Conservation (phyloP, 169 alveolate species). For the Plasmodium ovale region DNA sequence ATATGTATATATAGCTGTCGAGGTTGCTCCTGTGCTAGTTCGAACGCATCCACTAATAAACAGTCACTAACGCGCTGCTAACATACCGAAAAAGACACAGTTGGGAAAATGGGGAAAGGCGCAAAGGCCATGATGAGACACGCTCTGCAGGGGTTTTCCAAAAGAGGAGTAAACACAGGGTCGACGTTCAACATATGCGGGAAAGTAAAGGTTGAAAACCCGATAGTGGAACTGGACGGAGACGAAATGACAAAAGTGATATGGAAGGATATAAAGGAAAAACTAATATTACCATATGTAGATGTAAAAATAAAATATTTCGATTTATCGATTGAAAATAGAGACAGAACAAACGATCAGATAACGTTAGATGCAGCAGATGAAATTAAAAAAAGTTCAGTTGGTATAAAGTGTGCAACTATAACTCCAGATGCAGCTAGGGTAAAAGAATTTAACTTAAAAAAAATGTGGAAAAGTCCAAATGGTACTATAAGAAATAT, state of each 20-base stretch:
- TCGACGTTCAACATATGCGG: slow-evolving; percentile 36
- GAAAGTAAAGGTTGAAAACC: slow-evolving; percentile 77
- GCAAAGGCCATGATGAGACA: too few species aligned
- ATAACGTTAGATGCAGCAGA: slow-evolving; percentile 97
- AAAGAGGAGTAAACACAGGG: background rate
- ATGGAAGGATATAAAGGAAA: slow-evolving; percentile 93
- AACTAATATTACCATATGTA: slow-evolving; percentile 92
- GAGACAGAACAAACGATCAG: slow-evolving; percentile 95
- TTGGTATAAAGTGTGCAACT: slow-evolving; percentile 97
- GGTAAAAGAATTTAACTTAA: slow-evolving; percentile 93
- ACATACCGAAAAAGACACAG: too few species aligned
- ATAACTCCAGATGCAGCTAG: slow-evolving; percentile 98
- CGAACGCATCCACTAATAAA: too few species aligned
- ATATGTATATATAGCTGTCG: too few species aligned
- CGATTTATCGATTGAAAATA: slow-evolving; percentile 92
- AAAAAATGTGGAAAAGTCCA: slow-evolving; percentile 96
- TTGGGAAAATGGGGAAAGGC: too few species aligned
- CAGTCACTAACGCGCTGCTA: too few species aligned
- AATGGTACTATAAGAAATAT: slow-evolving; percentile 96
- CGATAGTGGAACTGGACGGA: slow-evolving; percentile 96
- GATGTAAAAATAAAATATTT: slow-evolving; percentile 92
- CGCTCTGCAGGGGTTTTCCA: too few species aligned
- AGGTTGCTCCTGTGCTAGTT: too few species aligned
- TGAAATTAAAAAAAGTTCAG: slow-evolving; percentile 91
- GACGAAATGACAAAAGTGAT: slow-evolving; percentile 97